Conservation (phyloP, 2,329 filamentous ascomycete species). For the Fusarium torreyae region DNA sequence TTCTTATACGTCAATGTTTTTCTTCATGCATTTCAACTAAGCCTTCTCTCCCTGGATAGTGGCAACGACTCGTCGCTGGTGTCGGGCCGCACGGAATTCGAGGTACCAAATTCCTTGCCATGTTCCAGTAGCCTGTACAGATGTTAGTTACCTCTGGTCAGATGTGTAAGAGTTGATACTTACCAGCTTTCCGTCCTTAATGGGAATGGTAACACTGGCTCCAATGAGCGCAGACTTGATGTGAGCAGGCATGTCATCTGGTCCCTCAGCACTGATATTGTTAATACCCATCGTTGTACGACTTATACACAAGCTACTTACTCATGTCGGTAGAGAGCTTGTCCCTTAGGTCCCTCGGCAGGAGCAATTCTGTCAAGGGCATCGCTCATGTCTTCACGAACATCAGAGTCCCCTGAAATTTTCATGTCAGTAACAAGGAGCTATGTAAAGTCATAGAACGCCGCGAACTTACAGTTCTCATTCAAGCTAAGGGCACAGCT, state of each 20-base stretch:
- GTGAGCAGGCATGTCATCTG: slow-evolving; percentile 98
- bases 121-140: slow-evolving; percentile 69
- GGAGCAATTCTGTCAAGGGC: slow-evolving; percentile 92
- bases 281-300: slow-evolving; percentile 8
- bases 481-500: slow-evolving; percentile 92
- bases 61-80: slow-evolving; percentile 86
- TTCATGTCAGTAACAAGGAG: slow-evolving; percentile 56
- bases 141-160: slow-evolving; percentile 13
- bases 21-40: slow-evolving; percentile 11
- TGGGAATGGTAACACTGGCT: slow-evolving; percentile 91
- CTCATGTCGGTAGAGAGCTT: slow-evolving; percentile 83
- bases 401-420: slow-evolving; percentile 75
- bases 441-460: no score
- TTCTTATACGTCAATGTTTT: slow-evolving; percentile 10
- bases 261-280: slow-evolving; percentile 78
- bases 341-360: slow-evolving; percentile 78
- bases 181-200: slow-evolving; percentile 85
- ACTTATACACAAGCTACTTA: slow-evolving; percentile 41
- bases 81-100: slow-evolving; percentile 85
- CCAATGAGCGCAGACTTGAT: slow-evolving; percentile 93
- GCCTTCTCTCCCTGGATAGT: slow-evolving; percentile 92
- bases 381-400: slow-evolving; percentile 94
- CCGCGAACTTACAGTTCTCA: slow-evolving; percentile 80
- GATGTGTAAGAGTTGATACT: slow-evolving; percentile 47
- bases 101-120: slow-evolving; percentile 96